Conservation (phyloP, 2,329 filamentous ascomycete species). For the Corynespora cassiicola region DNA sequence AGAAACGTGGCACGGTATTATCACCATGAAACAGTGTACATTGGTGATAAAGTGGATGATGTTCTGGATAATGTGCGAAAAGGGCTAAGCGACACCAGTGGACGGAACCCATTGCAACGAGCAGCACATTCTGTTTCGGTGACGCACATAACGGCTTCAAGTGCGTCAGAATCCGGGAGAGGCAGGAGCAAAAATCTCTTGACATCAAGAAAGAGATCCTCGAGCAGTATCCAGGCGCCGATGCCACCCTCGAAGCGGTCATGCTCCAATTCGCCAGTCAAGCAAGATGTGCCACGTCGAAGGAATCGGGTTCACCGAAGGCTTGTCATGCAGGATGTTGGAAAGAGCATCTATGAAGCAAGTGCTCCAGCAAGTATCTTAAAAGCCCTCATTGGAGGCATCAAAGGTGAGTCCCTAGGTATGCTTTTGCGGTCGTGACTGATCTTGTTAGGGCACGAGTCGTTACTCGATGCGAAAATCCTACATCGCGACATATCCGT, state of each 20-base stretch:
- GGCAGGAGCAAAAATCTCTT: conserved; percentile 11
- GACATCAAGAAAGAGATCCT: conserved; percentile 13
- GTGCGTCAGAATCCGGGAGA: conserved; percentile 4
- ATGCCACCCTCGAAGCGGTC: conserved; percentile 16
- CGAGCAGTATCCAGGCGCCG: conserved; percentile 12
- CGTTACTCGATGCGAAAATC: conserved; percentile 22
- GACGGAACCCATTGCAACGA: conserved; percentile 11
- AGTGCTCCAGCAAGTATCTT: conserved; percentile 36
- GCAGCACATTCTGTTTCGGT: conserved; percentile 5
- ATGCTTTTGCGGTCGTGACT: conserved; percentile 12
- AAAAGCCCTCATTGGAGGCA: conserved; percentile 14
- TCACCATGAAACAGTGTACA: conserved; percentile 13
- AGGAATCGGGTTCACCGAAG: conserved; percentile 49
- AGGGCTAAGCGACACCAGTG: conserved; percentile 8
- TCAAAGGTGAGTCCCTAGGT: conserved; percentile 15
- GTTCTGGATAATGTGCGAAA: conserved; percentile 12
- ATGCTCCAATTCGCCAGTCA: conserved; percentile 13
- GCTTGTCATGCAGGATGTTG: conserved; percentile 49
- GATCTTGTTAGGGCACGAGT: conserved; percentile 15
- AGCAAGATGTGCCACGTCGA: conserved; percentile 9
- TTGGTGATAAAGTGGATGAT: conserved; percentile 10
- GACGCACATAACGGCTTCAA: conserved; percentile 6
- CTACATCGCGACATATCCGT: conserved; percentile 30
- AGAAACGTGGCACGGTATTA: conserved; percentile 17
- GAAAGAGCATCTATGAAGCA: conserved; percentile 50